A percentile compares a stretch with the other conserved stretches of the same genome.
Conservation (phyloP, 768 basidiomycete genomes). For the Candolleomyces aberdarensis region DNA sequence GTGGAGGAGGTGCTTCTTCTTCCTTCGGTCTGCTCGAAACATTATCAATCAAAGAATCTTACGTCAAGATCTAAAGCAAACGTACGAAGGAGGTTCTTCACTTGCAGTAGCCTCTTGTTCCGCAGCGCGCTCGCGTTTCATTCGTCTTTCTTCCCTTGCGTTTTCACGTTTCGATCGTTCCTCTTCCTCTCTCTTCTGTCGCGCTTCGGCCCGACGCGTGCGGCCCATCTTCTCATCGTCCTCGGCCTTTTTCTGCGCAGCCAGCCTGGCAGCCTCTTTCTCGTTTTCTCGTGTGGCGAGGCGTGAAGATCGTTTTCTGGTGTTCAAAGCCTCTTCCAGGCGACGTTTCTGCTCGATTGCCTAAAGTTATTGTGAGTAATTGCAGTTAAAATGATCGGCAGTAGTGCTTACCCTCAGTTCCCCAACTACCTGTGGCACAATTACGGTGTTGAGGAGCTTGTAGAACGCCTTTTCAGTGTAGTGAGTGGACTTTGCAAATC, state of each 20-base stretch:
- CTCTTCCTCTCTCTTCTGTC: slow-evolving; percentile 54
- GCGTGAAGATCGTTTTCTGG: slow-evolving; percentile 89
- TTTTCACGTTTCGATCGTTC: slow-evolving; percentile 53
- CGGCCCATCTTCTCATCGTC: slow-evolving; percentile 68
- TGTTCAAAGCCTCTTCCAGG: slow-evolving; percentile 71
- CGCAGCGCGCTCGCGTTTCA: slow-evolving; percentile 40
- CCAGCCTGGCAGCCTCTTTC: slow-evolving; percentile 65
- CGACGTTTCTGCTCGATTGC: slow-evolving; percentile 60
- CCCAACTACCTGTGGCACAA: slow-evolving; percentile 69
- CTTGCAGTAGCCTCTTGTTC: slow-evolving; percentile 4
- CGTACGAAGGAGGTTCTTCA: background rate
- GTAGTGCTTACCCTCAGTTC: slow-evolving; percentile 55
- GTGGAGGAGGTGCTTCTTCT: background rate
- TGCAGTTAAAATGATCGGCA: background rate
- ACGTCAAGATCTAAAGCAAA: background rate
- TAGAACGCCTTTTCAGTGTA: slow-evolving; percentile 79
- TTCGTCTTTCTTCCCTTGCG: slow-evolving; percentile 53
- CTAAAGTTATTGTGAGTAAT: slow-evolving; percentile 27
- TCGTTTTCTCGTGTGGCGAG: slow-evolving; percentile 80
- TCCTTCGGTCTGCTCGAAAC: background rate
- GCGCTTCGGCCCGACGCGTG: slow-evolving; percentile 52
- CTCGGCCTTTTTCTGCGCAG: slow-evolving; percentile 59
- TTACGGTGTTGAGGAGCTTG: slow-evolving; percentile 57
- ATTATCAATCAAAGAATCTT: background rate
- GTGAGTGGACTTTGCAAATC: slow-evolving; percentile 73